A percentile compares a stretch with the other conserved stretches of the same genome.
These are phyloP conservation scores for Lachnellula subtilissima DNA, from an alignment of 2,329 filamentous ascomycete species.

Conservation along the genomic window DNA sequence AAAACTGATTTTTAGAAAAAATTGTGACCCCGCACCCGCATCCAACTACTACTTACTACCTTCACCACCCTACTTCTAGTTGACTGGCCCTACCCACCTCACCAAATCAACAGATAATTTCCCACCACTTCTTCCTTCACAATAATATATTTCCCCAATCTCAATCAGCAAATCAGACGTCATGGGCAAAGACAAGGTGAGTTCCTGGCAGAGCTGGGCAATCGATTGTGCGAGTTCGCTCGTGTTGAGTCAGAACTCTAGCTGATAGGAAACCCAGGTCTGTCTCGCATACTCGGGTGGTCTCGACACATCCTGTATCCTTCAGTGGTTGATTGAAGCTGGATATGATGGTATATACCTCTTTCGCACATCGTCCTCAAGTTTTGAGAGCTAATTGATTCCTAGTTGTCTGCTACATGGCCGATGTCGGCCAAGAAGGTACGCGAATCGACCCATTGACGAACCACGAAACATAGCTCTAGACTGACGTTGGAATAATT, in stretches of 20 bases:
- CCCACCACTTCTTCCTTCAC: neutral
- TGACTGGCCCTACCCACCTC: too few relatives aligned
- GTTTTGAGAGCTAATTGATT: neutral
- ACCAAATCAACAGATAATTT: too few relatives aligned
- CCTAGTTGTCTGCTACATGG: constrained; percentile 45
- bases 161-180: neutral
- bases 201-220: neutral
- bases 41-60: neutral
- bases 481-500: constrained; percentile 1
- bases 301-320: constrained; percentile 41
- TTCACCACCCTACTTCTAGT: neutral
- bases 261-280: constrained; percentile 28
- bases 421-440: constrained; percentile 66
- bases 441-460: neutral
- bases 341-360: constrained; percentile 38
- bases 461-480: neutral
- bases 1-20: neutral
- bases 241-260: neutral
- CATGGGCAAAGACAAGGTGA: constrained; percentile 11
- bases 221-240: neutral
- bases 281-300: constrained; percentile 41
- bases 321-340: constrained; percentile 44
- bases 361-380: neutral
- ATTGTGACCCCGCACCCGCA: neutral
- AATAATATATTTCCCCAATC: neutral